Percentiles rank a stretch among this genome's conserved stretches.
phyloP scores from a whole-genome alignment of 164 flowering plant genomes.

The Sedum album region DNA sequence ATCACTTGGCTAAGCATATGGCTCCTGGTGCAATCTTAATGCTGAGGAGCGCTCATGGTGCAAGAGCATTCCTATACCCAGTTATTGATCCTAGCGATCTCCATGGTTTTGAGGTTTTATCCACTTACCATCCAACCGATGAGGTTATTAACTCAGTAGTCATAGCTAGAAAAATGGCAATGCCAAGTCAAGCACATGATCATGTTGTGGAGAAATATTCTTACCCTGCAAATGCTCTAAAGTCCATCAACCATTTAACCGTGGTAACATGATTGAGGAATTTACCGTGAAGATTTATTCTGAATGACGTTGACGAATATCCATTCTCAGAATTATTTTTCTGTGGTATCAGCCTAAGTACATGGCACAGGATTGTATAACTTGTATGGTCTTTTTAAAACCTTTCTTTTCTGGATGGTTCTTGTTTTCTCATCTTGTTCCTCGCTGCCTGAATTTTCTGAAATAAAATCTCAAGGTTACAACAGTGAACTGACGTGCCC shows the following conservation, averaged over 20 bases:
- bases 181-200: conserved; percentile 12
- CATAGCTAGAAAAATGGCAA: conserved; percentile 44
- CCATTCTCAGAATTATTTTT: not conserved
- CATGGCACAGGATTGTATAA: not conserved
- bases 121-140: conserved; percentile 71
- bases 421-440: conserved; percentile 2
- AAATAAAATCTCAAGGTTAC: not conserved
- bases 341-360: not conserved
- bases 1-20: conserved; percentile 70
- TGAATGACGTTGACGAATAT: not conserved
- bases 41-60: conserved; percentile 92
- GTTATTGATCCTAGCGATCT: conserved; percentile 64
- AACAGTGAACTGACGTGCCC: too few relatives aligned
- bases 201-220: conserved; percentile 15
- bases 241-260: conserved; percentile 35
- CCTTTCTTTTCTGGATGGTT: not conserved
- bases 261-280: conserved; percentile 58
- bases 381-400: not conserved
- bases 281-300: conserved; percentile 41
- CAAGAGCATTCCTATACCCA: conserved; percentile 87
- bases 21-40: conserved; percentile 65
- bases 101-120: conserved; percentile 68
- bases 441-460: not conserved
- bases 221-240: conserved; percentile 53
- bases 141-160: conserved; percentile 92